Evolutionary conservation across 208 protist species (phyloP), one percentile per base, ranked within the genome.

Genomic region (Leishmania aethiopica): DNA sequence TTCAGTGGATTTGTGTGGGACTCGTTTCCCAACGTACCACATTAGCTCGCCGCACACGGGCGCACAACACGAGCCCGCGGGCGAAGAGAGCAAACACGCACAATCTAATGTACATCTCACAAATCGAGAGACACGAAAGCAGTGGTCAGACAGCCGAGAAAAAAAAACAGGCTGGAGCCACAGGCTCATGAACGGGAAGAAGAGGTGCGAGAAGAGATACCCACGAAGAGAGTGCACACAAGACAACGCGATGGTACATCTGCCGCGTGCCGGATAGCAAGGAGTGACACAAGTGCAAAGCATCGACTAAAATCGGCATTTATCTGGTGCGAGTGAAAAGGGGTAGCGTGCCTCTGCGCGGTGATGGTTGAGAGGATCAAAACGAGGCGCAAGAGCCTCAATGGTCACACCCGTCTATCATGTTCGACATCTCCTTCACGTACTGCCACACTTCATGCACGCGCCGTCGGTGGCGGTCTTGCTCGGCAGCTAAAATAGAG

Each of bases 371-470:
- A 74, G 45, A 10, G 6, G 7, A 7, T 22, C 2, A 72, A 28
- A 40, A 72, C 45, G 45, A n/a, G 7, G 37, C 37, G 6, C 28
- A 10, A 19, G 2, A 19, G 3, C 42, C 35, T 86, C 55, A 86
- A 22, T 22, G 51, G 17, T 79, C 55, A 19, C 76, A 60, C 10
- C 82, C 78, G 32, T 81, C 74, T 22, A 86, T 86, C 37, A 64
- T 66, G 13, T 86, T 80, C 15, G 42, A 77, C 71, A 88, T 90
- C 40, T 86, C 81, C 19, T 95, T 79, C 37, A 95, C 80, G 80
- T 93, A 97, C 40, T 89, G 86, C 25, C 84, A 85, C 66, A 97
- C 93, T 85, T 97, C 92, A 67, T 89, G 87, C 45, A 97, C 79
- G 49, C 92, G 85, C 28, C 69, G 47, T 17, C 94, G 88, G 79